Base-by-base conservation (phyloP, 495 filamentous ascomycete genomes). In the Pyrenopolyporus hunteri region DNA sequence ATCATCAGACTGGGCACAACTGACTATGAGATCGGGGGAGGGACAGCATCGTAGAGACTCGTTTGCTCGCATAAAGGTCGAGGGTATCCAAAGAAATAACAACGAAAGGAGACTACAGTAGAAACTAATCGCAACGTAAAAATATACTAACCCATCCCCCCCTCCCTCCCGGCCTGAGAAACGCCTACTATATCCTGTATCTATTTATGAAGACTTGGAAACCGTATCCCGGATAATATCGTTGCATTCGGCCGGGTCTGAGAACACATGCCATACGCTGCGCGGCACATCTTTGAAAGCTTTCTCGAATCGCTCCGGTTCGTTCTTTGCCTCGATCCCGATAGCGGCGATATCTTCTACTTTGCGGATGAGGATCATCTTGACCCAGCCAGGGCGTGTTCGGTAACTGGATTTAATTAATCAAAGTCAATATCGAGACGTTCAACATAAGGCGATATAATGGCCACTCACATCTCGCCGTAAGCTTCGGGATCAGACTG, bases 401-500 rank as follows among this genome's bases (percentile, higher is more conserved):
- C 77, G 75, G 57, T 75, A 80, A 46, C 67, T 79, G 59, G 9
- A 58, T 36, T 60, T 44, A n/a, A n/a, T n/a, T n/a, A 14, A 2
- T 28, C 19, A 11, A 23, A 16, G 25, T 69, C 14, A 68, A 56
- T 32, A 29, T 17, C 8, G 17, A 9, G 5, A 23, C 14, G 45
- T 22, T 8, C 5, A 37, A 40, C 7, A 13, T 9, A 31, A 31
- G 3, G 22, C 9, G 7, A 22, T 4, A 19, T 13, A 4, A 17
- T 28, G 44, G 31, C 8, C 0, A 44, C 73, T 72, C 82, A 92
- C 74, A 85, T 82, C 69, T 89, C 84, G 23, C 86, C 93, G 68
- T 97, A 97, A 0, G 90, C 85, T 72, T 97, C 93, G 0, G 93
- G 93, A 67, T 98, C 93, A 20, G 81, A 87, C 73, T 98, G 93